Base-by-base conservation (phyloP, 176 grass and related monocot genomes). In the Oryza longistaminata region DNA sequence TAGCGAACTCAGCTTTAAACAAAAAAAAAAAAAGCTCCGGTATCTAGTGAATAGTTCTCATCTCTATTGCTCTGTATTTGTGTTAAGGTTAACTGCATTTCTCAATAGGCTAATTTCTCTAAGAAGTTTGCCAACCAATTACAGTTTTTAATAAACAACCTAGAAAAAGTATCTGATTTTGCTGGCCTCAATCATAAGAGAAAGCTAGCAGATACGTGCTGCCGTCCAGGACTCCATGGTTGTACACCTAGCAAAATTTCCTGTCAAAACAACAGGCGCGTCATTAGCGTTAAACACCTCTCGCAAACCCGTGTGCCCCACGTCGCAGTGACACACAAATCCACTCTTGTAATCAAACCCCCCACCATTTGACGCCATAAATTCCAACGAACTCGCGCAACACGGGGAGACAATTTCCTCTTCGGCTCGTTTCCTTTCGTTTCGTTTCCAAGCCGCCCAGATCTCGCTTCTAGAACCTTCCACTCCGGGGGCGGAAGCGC, bases 391-490 rank as follows among this genome's bases (percentile, higher is more conserved):
- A 45, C 27, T 27, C 6, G 6, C 10, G 6, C 11, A 86, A 58
- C 83, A 27, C 73, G 44, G 19, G 43, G 60, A 73, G 70, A 75
- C 35, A 33, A 74, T 46, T 82, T 71, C 67, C 68, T 83, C 74
- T 73, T 79, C 74, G 15, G 15, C 21, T n/a, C 37, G 11, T 35
- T 35, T 35, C 34, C 29, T 31, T 31, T 31, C 29, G 29, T 19
- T 35, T n/a, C 43, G 17, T 19, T 35, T n/a, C 43, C 9, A 3
- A 61, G 74, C 49, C 29, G 1, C 22, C 42, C 77, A 83, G 88
- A 90, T 90, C 88, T 74, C 48, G 74, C 78, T 83, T 75, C 85
- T 75, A 24, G 80, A 90, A 90, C 40, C 70, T 90, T 87, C 29
- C 50, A 2, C 29, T 6, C 68, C 68, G 9, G 39, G 29, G 6